phyloP scores from a whole-genome alignment of 805 yeast genomes.

The Saccharomycopsis vini region DNA sequence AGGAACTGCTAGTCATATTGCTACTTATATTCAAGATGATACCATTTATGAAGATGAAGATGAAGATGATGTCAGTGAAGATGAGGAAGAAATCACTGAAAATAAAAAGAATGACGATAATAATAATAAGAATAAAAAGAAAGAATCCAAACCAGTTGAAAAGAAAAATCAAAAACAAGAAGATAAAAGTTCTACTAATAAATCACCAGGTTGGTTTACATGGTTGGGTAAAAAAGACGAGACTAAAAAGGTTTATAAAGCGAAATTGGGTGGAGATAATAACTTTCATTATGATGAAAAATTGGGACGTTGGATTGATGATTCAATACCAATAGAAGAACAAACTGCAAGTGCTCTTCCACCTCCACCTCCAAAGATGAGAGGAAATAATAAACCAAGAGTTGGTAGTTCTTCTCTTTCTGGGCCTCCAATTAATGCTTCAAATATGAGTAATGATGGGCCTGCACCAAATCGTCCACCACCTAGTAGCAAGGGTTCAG shows the following conservation, averaged over 20 bases:
- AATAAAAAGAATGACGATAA: slow-evolving; percentile 1
- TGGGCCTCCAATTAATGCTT: slow-evolving; percentile 7
- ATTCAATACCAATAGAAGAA: slow-evolving; percentile 56
- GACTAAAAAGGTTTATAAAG: slow-evolving; percentile 59
- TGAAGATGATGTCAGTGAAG: slow-evolving; percentile 14
- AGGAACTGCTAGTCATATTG: slow-evolving; percentile 16
- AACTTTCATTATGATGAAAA: slow-evolving; percentile 74
- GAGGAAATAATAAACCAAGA: slow-evolving; percentile 32
- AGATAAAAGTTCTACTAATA: slow-evolving; percentile 11
- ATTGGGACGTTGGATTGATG: slow-evolving; percentile 79
- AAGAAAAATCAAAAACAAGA: background rate
- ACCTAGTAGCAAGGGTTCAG: too few species aligned
- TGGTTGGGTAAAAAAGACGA: slow-evolving; percentile 49
- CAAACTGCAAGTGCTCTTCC: slow-evolving; percentile 32
- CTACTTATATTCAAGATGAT: slow-evolving; percentile 18
- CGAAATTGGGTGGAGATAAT: slow-evolving; percentile 76
- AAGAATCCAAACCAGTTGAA: background rate
- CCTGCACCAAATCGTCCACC: background rate
- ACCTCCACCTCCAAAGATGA: slow-evolving; percentile 13
- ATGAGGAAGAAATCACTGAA: slow-evolving; percentile 18
- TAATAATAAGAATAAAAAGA: slow-evolving; percentile 2
- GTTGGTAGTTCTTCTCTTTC: slow-evolving; percentile 12
- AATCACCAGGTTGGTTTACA: slow-evolving; percentile 34
- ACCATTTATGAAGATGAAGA: slow-evolving; percentile 20
- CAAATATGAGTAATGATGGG: background rate